phyloP scores from a whole-genome alignment of 2,329 filamentous ascomycete species.

The Botryotinia globosa region DNA sequence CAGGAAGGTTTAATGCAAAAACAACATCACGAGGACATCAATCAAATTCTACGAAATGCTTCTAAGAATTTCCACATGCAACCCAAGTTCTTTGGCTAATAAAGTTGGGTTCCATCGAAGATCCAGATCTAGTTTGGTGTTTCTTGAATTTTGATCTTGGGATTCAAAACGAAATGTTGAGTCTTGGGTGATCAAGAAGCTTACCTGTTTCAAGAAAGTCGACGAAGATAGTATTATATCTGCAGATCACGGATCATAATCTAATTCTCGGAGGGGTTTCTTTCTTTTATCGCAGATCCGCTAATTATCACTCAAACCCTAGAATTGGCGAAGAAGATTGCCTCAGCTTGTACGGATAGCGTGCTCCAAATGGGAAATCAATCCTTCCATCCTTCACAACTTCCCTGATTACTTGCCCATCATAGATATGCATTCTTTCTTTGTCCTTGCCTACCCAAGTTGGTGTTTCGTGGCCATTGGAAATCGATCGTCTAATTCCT shows the following conservation, averaged over 20 bases:
- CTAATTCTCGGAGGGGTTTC: background rate
- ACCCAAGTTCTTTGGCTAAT: constrained; percentile 6
- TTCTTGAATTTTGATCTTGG: background rate
- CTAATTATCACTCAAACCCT: background rate
- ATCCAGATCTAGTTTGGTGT: constrained; percentile 14
- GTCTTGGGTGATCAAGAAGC: background rate
- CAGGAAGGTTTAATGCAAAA: constrained; percentile 16
- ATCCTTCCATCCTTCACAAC: background rate
- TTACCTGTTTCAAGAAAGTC: background rate
- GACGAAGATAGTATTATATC: constrained; percentile 1
- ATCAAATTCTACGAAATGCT: constrained; percentile 12
- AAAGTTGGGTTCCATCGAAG: background rate
- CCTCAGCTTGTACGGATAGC: background rate
- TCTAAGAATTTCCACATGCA: constrained; percentile 8
- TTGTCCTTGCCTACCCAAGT: background rate
- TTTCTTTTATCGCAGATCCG: background rate
- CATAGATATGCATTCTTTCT: background rate
- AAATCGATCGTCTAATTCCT: background rate
- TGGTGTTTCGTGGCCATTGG: background rate
- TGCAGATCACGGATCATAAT: constrained; percentile 14
- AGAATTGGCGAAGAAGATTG: background rate
- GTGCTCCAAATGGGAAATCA: background rate
- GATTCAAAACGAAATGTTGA: background rate
- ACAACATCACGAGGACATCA: constrained; percentile 17
- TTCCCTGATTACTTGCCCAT: background rate